A percentile compares a stretch with the other conserved stretches of the same genome.
phyloP scores from a whole-genome alignment of 1,139 yeast species.

The Dujonia santamariae region DNA sequence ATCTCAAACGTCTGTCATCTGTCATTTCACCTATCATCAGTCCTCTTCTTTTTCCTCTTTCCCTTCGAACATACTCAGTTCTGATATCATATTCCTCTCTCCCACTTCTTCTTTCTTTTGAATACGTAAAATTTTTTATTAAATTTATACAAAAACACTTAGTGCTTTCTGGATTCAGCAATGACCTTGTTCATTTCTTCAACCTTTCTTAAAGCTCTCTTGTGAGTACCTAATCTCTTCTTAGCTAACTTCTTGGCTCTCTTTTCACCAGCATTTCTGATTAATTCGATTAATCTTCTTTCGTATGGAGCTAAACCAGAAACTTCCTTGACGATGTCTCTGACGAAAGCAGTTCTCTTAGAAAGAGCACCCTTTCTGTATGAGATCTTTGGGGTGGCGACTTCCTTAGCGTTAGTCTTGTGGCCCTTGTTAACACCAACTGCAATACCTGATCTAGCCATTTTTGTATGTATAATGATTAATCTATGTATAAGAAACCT shows the following conservation, averaged over 20 bases:
- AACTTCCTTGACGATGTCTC: slow-evolving; percentile 95
- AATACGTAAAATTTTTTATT: slow-evolving; percentile 6
- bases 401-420: slow-evolving; percentile 92
- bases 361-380: slow-evolving; percentile 97
- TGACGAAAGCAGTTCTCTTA: slow-evolving; percentile 94
- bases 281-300: slow-evolving; percentile 98
- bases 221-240: slow-evolving; percentile 99
- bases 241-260: slow-evolving; percentile 99
- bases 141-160: slow-evolving; percentile 16
- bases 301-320: slow-evolving; percentile 99
- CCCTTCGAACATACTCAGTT: background rate
- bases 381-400: slow-evolving; percentile 91
- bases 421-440: slow-evolving; percentile 99
- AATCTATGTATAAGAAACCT: no score
- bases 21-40: no score
- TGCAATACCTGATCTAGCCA: slow-evolving; percentile 68
- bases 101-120: background rate
- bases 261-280: slow-evolving; percentile 99
- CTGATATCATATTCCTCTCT: background rate
- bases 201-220: slow-evolving; percentile 99
- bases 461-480: slow-evolving; percentile 4
- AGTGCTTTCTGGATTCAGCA: slow-evolving; percentile 93
- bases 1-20: no score
- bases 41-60: no score
- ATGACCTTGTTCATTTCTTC: slow-evolving; percentile 97